phyloP scores from a whole-genome alignment of 2,329 filamentous ascomycete species.

The Alternaria triticina region DNA sequence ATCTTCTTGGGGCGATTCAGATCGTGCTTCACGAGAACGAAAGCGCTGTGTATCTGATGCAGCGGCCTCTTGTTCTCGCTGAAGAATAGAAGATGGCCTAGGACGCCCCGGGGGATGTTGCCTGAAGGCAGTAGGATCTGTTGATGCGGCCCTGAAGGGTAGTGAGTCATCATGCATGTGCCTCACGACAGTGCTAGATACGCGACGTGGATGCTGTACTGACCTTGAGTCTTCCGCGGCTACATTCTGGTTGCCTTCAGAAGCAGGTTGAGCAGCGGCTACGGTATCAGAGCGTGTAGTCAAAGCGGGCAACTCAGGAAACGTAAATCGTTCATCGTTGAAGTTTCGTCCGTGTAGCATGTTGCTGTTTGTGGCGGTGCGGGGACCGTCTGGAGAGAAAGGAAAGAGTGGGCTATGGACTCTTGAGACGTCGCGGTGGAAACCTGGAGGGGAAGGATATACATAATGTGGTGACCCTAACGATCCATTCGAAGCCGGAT shows the following conservation, averaged over 20 bases:
- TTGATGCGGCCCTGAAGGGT: background rate
- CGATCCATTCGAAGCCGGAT: background rate
- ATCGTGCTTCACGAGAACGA: background rate
- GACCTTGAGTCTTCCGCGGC: background rate
- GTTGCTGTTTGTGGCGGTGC: background rate
- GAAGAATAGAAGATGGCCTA: rapidly evolving
- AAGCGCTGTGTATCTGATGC: background rate
- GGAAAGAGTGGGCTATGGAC: background rate
- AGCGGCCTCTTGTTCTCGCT: background rate
- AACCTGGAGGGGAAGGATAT: background rate
- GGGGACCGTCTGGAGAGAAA: background rate
- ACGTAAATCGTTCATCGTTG: background rate
- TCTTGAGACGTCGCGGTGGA: background rate
- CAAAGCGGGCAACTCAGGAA: background rate
- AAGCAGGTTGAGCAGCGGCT: background rate
- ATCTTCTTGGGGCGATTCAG: background rate
- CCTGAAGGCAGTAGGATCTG: background rate
- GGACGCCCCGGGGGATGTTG: background rate
- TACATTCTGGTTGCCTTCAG: background rate
- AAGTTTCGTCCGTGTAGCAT: background rate
- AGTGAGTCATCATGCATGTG: background rate
- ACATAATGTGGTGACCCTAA: background rate
- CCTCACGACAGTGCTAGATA: background rate
- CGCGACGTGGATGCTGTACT: background rate
- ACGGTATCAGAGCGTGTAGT: background rate